These are phyloP conservation scores for Calophaca sinica DNA, from an alignment of 306 rosid species.

Conservation along the genomic window DNA sequence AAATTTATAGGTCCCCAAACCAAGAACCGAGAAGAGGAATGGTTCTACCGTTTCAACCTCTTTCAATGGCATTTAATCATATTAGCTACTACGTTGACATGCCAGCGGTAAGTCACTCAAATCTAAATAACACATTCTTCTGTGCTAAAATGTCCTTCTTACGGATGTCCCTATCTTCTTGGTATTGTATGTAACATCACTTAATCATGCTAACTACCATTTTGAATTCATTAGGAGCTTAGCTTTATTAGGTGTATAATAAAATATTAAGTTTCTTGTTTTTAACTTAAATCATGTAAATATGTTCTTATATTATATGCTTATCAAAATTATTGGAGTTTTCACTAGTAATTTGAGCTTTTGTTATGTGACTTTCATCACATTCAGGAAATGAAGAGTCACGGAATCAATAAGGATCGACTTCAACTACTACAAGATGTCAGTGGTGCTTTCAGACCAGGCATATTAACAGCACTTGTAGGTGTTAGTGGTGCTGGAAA, in stretches of 20 bases:
- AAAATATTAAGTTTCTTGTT: not conserved
- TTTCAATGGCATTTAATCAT: conserved; percentile 75
- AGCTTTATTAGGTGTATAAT: not conserved
- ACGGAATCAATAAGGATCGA: conserved; percentile 60
- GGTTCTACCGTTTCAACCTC: conserved; percentile 75
- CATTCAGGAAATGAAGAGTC: conserved; percentile 76
- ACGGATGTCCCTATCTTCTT: not conserved
- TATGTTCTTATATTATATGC: not conserved
- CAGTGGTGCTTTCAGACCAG: conserved; percentile 70
- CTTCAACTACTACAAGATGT: conserved; percentile 73
- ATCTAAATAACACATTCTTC: too few relatives aligned
- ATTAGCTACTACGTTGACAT: conserved; percentile 75
- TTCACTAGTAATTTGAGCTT: not conserved
- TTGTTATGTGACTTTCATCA: not conserved
- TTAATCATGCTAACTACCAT: not conserved
- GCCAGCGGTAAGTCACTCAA: conserved; percentile 69
- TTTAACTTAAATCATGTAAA: conserved; percentile 17
- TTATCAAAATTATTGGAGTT: not conserved
- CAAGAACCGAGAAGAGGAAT: conserved; percentile 53
- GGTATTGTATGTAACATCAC: not conserved
- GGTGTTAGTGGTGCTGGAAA: conserved; percentile 76
- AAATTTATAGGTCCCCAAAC: conserved; percentile 6
- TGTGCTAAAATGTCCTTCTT: too few relatives aligned
- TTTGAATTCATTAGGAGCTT: conserved; percentile 6
- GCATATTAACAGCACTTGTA: conserved; percentile 65